Evolutionary conservation across 148 eudicot genomes (phyloP).

Genomic region (Camellia granthamiana): DNA sequence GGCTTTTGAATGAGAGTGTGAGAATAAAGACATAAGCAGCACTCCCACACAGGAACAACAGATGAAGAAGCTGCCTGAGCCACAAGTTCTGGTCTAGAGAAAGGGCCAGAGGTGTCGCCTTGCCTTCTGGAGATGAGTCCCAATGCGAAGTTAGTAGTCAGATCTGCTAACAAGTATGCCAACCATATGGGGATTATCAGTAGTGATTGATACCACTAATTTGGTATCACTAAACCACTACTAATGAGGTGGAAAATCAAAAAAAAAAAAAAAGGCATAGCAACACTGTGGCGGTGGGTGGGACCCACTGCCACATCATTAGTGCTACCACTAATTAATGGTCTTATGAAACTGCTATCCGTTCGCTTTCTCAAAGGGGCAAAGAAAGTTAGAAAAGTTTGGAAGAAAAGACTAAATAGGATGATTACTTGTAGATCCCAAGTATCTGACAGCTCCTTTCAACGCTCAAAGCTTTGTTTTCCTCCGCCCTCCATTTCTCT

Average conservation of each 20-base stretch:
- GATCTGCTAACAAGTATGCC: neutral
- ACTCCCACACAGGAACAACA: neutral
- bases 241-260: too few species aligned
- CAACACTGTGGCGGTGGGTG: too few species aligned
- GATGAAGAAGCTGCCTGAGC: conserved; percentile 7
- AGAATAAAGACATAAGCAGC: conserved; percentile 5
- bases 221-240: too few species aligned
- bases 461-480: too few species aligned
- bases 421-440: conserved; percentile 11
- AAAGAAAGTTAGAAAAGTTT: neutral
- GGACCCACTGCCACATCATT: too few species aligned
- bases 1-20: neutral
- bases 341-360: neutral
- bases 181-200: neutral
- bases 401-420: conserved; percentile 1
- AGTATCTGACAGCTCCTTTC: neutral
- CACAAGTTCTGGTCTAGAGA: neutral
- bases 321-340: too few species aligned
- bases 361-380: neutral
- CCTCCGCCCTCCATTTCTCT: too few species aligned
- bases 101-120: conserved; percentile 10
- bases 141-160: neutral
- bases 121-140: neutral
- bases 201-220: too few species aligned
- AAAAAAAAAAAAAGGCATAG: too few species aligned